Conservation (phyloP, 768 basidiomycete species). For the Pleurotus eryngii region DNA sequence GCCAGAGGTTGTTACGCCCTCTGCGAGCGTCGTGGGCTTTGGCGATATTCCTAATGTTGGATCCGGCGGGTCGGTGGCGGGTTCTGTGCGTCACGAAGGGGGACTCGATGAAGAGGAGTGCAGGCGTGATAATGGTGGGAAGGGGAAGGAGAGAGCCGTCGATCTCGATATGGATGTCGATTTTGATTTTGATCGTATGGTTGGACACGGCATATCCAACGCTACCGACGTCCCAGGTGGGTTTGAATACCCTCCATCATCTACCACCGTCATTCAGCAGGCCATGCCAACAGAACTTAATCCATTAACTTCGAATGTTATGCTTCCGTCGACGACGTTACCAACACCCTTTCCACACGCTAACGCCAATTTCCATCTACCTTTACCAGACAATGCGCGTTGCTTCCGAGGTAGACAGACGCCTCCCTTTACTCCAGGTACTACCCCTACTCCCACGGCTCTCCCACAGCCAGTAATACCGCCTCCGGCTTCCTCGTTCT, state of each 20-base stretch:
- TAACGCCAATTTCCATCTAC: too few relatives aligned
- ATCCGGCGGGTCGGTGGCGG: neutral
- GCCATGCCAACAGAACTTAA: too few relatives aligned
- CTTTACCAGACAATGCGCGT: too few relatives aligned
- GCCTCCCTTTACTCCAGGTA: too few relatives aligned
- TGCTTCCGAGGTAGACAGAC: too few relatives aligned
- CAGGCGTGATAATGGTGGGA: constrained; percentile 1
- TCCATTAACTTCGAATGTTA: too few relatives aligned
- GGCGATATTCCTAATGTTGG: constrained; percentile 21
- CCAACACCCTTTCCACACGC: too few relatives aligned
- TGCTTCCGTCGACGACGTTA: too few relatives aligned
- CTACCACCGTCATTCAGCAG: neutral
- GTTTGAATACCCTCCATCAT: neutral
- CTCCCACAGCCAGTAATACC: too few relatives aligned
- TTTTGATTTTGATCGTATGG: neutral
- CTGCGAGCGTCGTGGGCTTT: constrained; percentile 1
- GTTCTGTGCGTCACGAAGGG: too few relatives aligned
- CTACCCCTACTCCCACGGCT: too few relatives aligned
- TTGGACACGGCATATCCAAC: constrained; percentile 9
- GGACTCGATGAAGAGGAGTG: constrained; percentile 12
- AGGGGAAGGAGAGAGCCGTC: neutral
- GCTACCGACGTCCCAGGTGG: neutral
- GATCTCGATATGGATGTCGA: constrained; percentile 4
- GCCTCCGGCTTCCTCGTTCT: too few relatives aligned
- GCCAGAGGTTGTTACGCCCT: constrained; percentile 9